Conservation (phyloP, 306 rosid genomes). For the Quercus engelmannii region DNA sequence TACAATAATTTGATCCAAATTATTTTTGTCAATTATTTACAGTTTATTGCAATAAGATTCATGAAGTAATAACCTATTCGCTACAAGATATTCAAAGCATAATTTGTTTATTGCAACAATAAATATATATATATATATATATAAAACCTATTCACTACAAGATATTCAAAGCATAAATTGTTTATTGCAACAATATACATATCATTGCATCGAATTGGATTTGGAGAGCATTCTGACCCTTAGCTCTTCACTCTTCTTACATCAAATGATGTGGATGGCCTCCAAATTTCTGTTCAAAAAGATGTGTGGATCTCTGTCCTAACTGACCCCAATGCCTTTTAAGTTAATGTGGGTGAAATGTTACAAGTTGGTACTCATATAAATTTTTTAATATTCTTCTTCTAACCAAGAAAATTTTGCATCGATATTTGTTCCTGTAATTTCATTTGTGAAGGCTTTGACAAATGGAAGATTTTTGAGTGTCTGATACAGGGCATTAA, state of each 20-base stretch:
- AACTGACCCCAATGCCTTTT: conserved; percentile 64
- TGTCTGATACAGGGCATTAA: conserved; percentile 30
- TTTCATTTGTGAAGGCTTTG: conserved; percentile 44
- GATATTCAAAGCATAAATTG: neutral
- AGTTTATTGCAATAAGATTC: too few relatives aligned
- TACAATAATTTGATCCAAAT: too few relatives aligned
- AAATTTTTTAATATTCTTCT: too few relatives aligned
- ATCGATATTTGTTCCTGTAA: neutral
- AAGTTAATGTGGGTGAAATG: conserved; percentile 67
- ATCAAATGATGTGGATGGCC: conserved; percentile 76
- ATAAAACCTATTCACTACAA: too few relatives aligned
- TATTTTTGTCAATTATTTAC: too few relatives aligned
- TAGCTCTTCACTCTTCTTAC: conserved; percentile 61
- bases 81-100: neutral
- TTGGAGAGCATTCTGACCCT: conserved; percentile 82
- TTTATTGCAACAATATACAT: too few relatives aligned
- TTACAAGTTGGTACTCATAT: conserved; percentile 44
- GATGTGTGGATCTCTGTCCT: conserved; percentile 65
- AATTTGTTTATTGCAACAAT: neutral
- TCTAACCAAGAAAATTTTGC: neutral
- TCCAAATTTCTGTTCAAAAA: conserved; percentile 52
- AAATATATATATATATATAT: too few relatives aligned
- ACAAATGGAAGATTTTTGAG: conserved; percentile 74
- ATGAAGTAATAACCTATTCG: too few relatives aligned
- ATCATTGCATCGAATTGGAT: conserved; percentile 28